Evolutionary conservation across 257 asterid species (phyloP), one percentile per base, ranked within the genome.

Genomic region (Jacaranda mimosifolia): DNA sequence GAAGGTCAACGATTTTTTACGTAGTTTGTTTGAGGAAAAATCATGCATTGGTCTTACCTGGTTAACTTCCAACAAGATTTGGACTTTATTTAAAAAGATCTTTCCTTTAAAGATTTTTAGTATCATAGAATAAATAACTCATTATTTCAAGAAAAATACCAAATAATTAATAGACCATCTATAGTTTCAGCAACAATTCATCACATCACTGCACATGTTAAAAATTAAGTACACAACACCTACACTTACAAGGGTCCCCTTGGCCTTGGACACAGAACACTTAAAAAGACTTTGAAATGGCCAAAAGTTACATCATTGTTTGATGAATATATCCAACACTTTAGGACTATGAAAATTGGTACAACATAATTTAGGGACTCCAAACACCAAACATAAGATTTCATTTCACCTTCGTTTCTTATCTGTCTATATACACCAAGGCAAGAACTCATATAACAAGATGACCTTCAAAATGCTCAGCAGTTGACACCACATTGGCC

Each of bases 401-500:
- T 26, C 39, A 48, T 70, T 68, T 70, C 62, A 55, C 65, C 59
- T 68, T 19, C 11, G 11, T 78, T 70, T 48, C 79, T 55, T 72
- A 74, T 77, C 72, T 80, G 74, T 69, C 73, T 78, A 79, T 85
- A 53, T 76, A 79, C 76, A 79, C 80, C 38, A 14, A 26, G 32
- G 32, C 32, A 26, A 26, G 32, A 26, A 26, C 32, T 26, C 32
- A 26, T 26, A 26, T 26, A 26, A 26, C 32, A 26, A 26, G 2
- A 26, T 26, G 32, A 64, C 51, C 49, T 32, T 65, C 60, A 11
- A 75, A 42, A 9, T 38, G 66, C 68, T 79, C 74, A 92, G 74
- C 98, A 92, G 82, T 86, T 83, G 87, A 91, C 63, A 57, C 97
- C 97, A 80, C 98, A 93, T 68, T 93, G 98, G 9, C 91, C 96